Percentiles rank a stretch among this genome's conserved stretches.
These are phyloP conservation scores for Aureobasidium uvarum DNA, from an alignment of 2,329 filamentous ascomycete genomes.

Conservation along the genomic window DNA sequence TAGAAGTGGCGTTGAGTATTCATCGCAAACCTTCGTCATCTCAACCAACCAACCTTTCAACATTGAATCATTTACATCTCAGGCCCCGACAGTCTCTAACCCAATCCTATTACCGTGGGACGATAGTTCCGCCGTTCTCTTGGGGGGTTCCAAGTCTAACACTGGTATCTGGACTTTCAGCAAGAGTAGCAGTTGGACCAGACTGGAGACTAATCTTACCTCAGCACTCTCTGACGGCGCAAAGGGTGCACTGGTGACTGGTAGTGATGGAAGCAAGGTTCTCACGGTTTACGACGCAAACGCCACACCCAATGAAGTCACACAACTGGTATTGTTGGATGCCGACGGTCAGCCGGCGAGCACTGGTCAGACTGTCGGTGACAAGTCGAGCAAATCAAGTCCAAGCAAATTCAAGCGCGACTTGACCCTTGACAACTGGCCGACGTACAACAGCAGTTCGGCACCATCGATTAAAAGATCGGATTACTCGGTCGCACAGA, in stretches of 20 bases:
- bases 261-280: slow-evolving; percentile 73
- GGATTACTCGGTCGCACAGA: slow-evolving; percentile 71
- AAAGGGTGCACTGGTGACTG: slow-evolving; percentile 61
- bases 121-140: slow-evolving; percentile 65
- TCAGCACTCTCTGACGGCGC: slow-evolving; percentile 39
- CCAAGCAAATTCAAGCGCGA: slow-evolving; percentile 49
- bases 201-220: slow-evolving; percentile 64
- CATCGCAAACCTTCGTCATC: slow-evolving; percentile 74
- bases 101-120: slow-evolving; percentile 77
- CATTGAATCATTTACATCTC: slow-evolving; percentile 59
- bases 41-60: slow-evolving; percentile 62
- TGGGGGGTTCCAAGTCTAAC: slow-evolving; percentile 69
- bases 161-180: slow-evolving; percentile 71
- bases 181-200: slow-evolving; percentile 61
- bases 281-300: slow-evolving; percentile 76
- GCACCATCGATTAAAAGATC: slow-evolving; percentile 65
- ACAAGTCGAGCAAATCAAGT: slow-evolving; percentile 30
- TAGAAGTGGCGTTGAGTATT: slow-evolving; percentile 59
- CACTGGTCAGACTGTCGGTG: slow-evolving; percentile 51
- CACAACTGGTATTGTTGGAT: slow-evolving; percentile 65
- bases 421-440: slow-evolving; percentile 65
- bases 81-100: slow-evolving; percentile 60
- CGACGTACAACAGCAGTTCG: slow-evolving; percentile 71
- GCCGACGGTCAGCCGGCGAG: slow-evolving; percentile 54
- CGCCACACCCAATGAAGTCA: slow-evolving; percentile 70